Evolutionary conservation across 2,329 filamentous ascomycete species (phyloP), one percentile per base, ranked within the genome.

Genomic region (Teratosphaeriaceae sp.): DNA sequence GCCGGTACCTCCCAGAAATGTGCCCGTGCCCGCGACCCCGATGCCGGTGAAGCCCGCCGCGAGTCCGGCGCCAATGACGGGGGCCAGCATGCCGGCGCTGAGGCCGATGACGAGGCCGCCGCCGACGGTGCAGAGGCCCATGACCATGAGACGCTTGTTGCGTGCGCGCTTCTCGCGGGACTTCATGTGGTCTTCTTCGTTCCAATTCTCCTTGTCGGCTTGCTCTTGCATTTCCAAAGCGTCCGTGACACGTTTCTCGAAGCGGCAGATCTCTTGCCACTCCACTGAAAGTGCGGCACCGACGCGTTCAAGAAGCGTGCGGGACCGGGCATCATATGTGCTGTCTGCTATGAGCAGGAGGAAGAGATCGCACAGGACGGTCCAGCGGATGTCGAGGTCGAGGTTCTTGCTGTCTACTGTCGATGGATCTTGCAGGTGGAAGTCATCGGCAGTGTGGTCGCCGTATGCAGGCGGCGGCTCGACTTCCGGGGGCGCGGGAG

Each of bases 141-240:
- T 96, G 70, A 96, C 85, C 61, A 95, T 81, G 59, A 94, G 88
- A 56, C 89, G 82, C 53, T 80, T 80, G 62, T 85, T 95, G 46
- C 89, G 72, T 1, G 86, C 87, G 58, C 79, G 69, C 63, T 96
- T 95, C 40, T 86, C 78, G 36, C 92, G 79, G 45, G 74, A 78
- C 63, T 95, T 88, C 74, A 97, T 88, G 61, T 97, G 88, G 51
- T 94, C 87, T 9, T 92, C 84, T 63, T 98, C 92, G 53, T 96
- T 94, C 92, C 92, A 98, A 50, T 90, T 95, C 66, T 98, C 92
- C 58, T 90, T 94, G 50, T 88, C 85, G 5, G 88, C 87, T 36
- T 85, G 82, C 64, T 97, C 88, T 66, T 97, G 90, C 88, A 98
- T 96, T 65, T 98, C 92, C 19, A 98, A 71, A 1, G 92, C 88